These are phyloP conservation scores for Cyclocybe cylindracea DNA, from an alignment of 768 basidiomycete genomes.

Conservation along the genomic window DNA sequence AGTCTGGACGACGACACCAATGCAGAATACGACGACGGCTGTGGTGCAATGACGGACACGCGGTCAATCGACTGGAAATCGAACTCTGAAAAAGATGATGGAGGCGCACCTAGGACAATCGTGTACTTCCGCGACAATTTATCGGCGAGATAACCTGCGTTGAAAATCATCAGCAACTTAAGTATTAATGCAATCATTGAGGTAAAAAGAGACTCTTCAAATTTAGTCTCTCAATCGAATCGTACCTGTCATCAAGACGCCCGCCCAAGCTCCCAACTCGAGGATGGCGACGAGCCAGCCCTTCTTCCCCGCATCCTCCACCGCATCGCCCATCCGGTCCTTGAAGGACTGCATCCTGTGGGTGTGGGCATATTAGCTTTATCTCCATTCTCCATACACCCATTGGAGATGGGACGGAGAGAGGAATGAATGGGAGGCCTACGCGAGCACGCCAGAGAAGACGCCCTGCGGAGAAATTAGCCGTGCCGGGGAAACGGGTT, in stretches of 20 bases:
- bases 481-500: neutral
- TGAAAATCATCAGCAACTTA: neutral
- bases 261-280: constrained; percentile 76
- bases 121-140: constrained; percentile 74
- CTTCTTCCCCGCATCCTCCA: constrained; percentile 50
- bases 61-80: no score
- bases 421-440: constrained; percentile 10
- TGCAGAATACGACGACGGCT: constrained; percentile 62
- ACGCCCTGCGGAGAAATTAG: constrained; percentile 50
- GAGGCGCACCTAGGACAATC: constrained; percentile 50
- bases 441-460: constrained; percentile 75
- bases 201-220: neutral
- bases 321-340: constrained; percentile 56
- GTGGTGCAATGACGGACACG: neutral
- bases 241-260: constrained; percentile 66
- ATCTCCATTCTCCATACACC: neutral
- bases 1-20: constrained; percentile 77
- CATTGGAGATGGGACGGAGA: neutral
- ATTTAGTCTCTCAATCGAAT: neutral
- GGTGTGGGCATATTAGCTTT: neutral
- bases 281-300: constrained; percentile 78
- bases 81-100: no score
- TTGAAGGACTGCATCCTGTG: constrained; percentile 53
- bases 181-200: no score
- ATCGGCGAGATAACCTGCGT: constrained; percentile 63